Percentiles rank a stretch among this genome's conserved stretches.
Evolutionary conservation across 306 rosid genomes (phyloP).

Genomic region (Ziziphus jujuba): DNA sequence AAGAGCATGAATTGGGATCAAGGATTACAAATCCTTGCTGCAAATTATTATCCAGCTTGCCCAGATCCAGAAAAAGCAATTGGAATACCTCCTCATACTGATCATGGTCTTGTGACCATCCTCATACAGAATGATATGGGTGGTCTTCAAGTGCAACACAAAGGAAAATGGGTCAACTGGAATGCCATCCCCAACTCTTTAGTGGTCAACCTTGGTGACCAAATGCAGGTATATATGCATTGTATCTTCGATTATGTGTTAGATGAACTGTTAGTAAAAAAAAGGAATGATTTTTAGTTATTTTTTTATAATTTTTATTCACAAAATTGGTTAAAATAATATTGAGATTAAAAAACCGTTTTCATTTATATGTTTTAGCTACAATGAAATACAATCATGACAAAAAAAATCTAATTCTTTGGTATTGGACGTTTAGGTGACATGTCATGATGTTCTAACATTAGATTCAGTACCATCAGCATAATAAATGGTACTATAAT

Average conservation of each 20-base stretch:
- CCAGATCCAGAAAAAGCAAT: background rate
- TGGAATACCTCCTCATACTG: background rate
- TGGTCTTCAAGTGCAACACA: conserved; percentile 12
- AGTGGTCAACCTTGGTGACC: background rate
- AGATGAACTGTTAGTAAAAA: too few species aligned
- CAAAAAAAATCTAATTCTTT: too few species aligned
- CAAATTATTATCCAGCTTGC: background rate
- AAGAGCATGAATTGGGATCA: background rate
- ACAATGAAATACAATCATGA: too few species aligned
- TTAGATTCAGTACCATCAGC: too few species aligned
- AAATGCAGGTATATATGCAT: background rate
- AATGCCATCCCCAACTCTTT: background rate
- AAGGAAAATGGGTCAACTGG: conserved; percentile 1
- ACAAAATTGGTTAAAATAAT: too few species aligned
- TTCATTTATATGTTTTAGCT: too few species aligned
- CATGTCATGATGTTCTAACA: too few species aligned
- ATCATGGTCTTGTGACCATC: background rate
- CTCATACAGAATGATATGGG: background rate
- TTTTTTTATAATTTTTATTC: background rate
- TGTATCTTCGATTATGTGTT: background rate
- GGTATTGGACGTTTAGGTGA: too few species aligned
- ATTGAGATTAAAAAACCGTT: too few species aligned
- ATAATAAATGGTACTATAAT: too few species aligned
- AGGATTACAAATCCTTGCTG: background rate
- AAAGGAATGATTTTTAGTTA: too few species aligned